A percentile compares a stretch with the other conserved stretches of the same genome.
These are phyloP conservation scores for Fusarium clavum DNA, from an alignment of 2,329 filamentous ascomycete species.

Conservation along the genomic window DNA sequence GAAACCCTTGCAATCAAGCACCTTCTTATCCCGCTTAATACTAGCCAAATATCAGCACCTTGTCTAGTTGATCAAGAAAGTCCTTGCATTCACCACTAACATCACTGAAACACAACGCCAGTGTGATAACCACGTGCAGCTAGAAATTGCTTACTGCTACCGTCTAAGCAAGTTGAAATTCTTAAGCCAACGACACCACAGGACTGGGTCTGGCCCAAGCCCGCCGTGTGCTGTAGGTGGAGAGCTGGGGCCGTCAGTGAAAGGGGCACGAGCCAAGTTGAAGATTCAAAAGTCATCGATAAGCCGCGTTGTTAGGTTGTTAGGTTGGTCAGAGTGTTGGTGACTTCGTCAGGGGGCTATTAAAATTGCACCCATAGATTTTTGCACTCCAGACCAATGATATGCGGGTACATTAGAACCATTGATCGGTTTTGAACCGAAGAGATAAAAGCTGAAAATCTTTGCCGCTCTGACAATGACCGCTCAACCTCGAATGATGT, in stretches of 20 bases:
- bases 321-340: slow-evolving; percentile 3
- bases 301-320: slow-evolving; percentile 17
- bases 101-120: not conserved
- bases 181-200: not conserved
- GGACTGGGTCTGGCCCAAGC: not conserved
- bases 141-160: slow-evolving; percentile 5
- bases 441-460: slow-evolving; percentile 14
- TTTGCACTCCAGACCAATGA: slow-evolving; percentile 21
- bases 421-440: not conserved
- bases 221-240: slow-evolving; percentile 2
- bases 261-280: slow-evolving; percentile 29
- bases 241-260: slow-evolving; percentile 17
- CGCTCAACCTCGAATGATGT: not conserved
- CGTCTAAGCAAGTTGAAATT: not conserved
- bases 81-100: slow-evolving; percentile 3
- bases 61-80: slow-evolving; percentile 1
- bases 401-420: not conserved
- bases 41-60: not conserved
- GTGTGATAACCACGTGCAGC: slow-evolving; percentile 9
- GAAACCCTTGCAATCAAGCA: slow-evolving; percentile 21
- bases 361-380: slow-evolving; percentile 30
- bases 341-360: slow-evolving; percentile 11
- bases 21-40: slow-evolving; percentile 8
- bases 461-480: not conserved
- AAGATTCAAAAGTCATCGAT: slow-evolving; percentile 8